Percentiles rank a stretch among this genome's conserved stretches.
These are phyloP conservation scores for Nitzschia sp. DNA, from an alignment of 108 stramenopile species.

Conservation along the genomic window DNA sequence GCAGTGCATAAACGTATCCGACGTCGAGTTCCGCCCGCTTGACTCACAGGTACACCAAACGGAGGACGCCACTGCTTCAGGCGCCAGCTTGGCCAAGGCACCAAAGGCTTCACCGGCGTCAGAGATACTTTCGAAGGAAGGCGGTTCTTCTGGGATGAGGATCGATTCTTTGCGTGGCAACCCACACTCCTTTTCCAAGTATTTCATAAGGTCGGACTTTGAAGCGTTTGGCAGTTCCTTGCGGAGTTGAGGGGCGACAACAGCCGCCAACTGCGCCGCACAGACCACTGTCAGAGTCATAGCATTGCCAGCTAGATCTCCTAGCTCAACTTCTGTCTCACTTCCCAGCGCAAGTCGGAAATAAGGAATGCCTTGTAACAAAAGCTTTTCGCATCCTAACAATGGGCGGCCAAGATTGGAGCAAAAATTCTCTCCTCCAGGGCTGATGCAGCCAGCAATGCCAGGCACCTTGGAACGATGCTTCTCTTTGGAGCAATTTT, in stretches of 20 bases:
- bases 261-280: constrained; percentile 63
- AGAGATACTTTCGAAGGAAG: constrained; percentile 9
- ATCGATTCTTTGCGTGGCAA: not conserved
- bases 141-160: not conserved
- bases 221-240: constrained; percentile 16
- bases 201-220: not conserved
- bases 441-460: constrained; percentile 69
- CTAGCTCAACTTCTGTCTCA: constrained; percentile 77
- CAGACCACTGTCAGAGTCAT: constrained; percentile 74
- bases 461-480: constrained; percentile 55
- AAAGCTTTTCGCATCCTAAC: constrained; percentile 72
- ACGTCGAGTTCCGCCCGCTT: constrained; percentile 43
- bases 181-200: not conserved
- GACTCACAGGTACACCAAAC: constrained; percentile 74
- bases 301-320: constrained; percentile 79
- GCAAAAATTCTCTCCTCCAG: constrained; percentile 71
- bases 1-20: constrained; percentile 46
- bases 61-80: constrained; percentile 53
- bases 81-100: constrained; percentile 33
- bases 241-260: constrained; percentile 52
- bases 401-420: constrained; percentile 63
- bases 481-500: constrained; percentile 62
- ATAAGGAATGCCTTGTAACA: constrained; percentile 75
- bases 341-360: constrained; percentile 68
- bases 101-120: constrained; percentile 8